phyloP scores from a whole-genome alignment of 1,139 yeast species.

The Protomyces inouyei region DNA sequence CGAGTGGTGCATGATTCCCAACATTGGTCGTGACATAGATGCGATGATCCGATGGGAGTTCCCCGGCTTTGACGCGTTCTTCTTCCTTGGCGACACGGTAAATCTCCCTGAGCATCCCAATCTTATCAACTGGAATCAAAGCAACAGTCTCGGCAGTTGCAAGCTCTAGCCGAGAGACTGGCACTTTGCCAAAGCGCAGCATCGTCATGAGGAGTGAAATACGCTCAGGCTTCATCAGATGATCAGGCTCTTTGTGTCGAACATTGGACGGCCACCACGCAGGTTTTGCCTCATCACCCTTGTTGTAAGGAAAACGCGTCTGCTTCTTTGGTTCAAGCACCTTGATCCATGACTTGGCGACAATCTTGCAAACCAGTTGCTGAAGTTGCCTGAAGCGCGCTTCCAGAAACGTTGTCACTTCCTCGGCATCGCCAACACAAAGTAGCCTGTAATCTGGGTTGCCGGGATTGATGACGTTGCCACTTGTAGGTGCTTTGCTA shows the following conservation, averaged over 20 bases:
- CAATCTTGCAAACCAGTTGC: slow-evolving; percentile 56
- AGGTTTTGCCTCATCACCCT: slow-evolving; percentile 50
- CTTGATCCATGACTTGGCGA: slow-evolving; percentile 67
- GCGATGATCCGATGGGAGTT: slow-evolving; percentile 8
- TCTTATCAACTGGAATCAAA: slow-evolving; percentile 31
- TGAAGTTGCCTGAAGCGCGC: slow-evolving; percentile 39
- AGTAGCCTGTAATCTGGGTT: slow-evolving; percentile 28
- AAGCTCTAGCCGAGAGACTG: slow-evolving; percentile 37
- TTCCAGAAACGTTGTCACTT: slow-evolving; percentile 30
- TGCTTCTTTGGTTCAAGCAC: slow-evolving; percentile 64
- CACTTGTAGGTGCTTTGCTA: neutral
- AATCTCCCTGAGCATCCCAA: slow-evolving; percentile 37
- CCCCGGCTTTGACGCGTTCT: slow-evolving; percentile 26
- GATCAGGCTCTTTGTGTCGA: slow-evolving; percentile 66
- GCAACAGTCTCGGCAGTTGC: slow-evolving; percentile 34
- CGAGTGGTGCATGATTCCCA: neutral
- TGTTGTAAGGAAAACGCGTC: slow-evolving; percentile 57
- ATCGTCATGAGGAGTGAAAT: slow-evolving; percentile 48
- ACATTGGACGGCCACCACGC: slow-evolving; percentile 65
- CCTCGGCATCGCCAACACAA: slow-evolving; percentile 23
- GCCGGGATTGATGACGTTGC: slow-evolving; percentile 32
- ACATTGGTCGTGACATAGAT: slow-evolving; percentile 23
- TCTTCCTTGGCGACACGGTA: slow-evolving; percentile 36
- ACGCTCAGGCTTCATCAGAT: slow-evolving; percentile 56
- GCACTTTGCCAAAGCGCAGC: slow-evolving; percentile 38